Base-by-base conservation (phyloP, 768 basidiomycete genomes). In the Amyloporia xantha region DNA sequence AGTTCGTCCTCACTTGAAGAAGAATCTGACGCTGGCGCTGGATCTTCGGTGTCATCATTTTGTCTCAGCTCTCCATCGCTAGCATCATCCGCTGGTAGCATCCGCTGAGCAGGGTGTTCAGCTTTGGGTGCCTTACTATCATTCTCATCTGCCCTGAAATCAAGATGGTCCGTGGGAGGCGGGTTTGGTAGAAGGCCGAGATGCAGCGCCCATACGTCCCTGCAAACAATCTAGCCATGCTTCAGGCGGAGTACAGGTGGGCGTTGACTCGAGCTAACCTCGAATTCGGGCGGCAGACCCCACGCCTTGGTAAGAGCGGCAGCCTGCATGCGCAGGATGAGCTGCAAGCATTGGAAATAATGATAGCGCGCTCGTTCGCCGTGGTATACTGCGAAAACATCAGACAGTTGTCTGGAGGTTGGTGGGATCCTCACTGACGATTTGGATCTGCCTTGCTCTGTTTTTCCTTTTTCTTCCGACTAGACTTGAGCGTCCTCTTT, bases 371-470 rank as follows among this genome's bases (percentile, higher is more conserved):
- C 89, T 50, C 85, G 76, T 13, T 79, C 74, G 5, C 91, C 92
- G 56, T 91, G 84, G 59, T 91, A 94, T 38, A 91, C 93, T 96
- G 59, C 12, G n/a, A n/a, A n/a, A n/a, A n/a, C n/a, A n/a, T n/a
- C n/a, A n/a, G n/a, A n/a, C n/a, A n/a, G n/a, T n/a, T n/a, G n/a
- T n/a, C n/a, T n/a, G n/a, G n/a, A n/a, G n/a, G n/a, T n/a, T n/a
- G n/a, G n/a, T n/a, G n/a, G n/a, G n/a, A n/a, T n/a, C n/a, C n/a
- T n/a, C n/a, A n/a, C 72, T 53, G 48, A 81, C 91, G 64, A 63
- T 81, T 75, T 2, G 79, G 76, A 66, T 92, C 77, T 1, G 75
- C 77, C 42, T 69, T 72, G 60, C 74, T 79, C 54, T 59, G 54
- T 45, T 59, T 66, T 44, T 68, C 76, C 53, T 76, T 79, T 62